Base-by-base conservation (phyloP, 1,284 basidiomycete genomes). In the Mycocalia duriaeana region DNA sequence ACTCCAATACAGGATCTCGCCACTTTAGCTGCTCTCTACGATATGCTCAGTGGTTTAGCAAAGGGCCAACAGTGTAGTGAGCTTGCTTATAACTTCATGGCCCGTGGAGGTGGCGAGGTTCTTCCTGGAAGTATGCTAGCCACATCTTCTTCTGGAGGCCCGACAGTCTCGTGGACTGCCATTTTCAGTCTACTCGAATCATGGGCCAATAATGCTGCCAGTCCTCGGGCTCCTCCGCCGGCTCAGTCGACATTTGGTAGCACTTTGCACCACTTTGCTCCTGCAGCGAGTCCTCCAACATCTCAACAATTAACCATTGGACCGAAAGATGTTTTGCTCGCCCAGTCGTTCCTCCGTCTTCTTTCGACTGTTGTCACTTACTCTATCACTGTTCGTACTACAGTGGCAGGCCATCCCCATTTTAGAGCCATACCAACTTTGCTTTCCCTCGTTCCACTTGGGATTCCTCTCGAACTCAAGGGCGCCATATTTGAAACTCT, bases 391-490 rank as follows among this genome's bases (percentile, higher is more conserved):
- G 91, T 91, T 4, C 83, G 91, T 23, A 76, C 85, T 8, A 83
- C 91, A 1, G 78, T 98, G 13, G 81, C 87, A 41, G 75, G 83
- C 20, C 89, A 94, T 64, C 78, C 81, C 2, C 81, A 88, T 40
- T 88, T 88, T 63, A 79, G 84, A 44, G 89, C 91, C 0, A 79
- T 97, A 47, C 82, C 82, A 2, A 85, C 85, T 0, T 70, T 95
- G 3, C 78, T 94, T 37, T 82, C 83, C 3, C 79, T 94, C 34
- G 76, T 91, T 52, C 90, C 89, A 22, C 75, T 91, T 6, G 80
- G 86, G 8, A 78, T 94, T 16, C 89, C 91, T 0, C 70, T 95
- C n/a, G 93, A 97, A 58, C 76, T 98, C 46, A 97, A 97, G 59
- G 93, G 92, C 1, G 81, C 86, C 1, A 70, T 96, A 1, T 85